Evolutionary conservation across 2,329 filamentous ascomycete species (phyloP).

Genomic region (Lachnellula occidentalis): DNA sequence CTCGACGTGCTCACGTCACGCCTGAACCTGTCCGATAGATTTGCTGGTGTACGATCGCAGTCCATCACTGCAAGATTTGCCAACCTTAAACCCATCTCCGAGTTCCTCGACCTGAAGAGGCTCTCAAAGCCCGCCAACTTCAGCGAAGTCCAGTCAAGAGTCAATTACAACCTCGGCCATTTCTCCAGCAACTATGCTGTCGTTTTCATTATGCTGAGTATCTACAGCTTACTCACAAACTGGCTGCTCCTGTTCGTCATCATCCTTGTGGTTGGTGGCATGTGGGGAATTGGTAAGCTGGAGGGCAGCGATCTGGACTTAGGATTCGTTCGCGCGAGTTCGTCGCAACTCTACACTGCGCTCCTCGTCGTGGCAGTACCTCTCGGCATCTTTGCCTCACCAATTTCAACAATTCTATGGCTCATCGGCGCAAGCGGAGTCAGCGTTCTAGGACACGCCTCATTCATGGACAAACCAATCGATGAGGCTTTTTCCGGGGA

Average conservation of each 20-base stretch:
- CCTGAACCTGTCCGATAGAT: slow-evolving; percentile 79
- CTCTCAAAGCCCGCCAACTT: slow-evolving; percentile 93
- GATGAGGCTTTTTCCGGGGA: slow-evolving; percentile 99
- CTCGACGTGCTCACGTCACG: slow-evolving; percentile 87
- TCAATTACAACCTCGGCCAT: slow-evolving; percentile 96
- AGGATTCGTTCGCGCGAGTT: slow-evolving; percentile 74
- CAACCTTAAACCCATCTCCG: slow-evolving; percentile 83
- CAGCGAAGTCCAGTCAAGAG: slow-evolving; percentile 77
- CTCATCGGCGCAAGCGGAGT: slow-evolving; percentile 93
- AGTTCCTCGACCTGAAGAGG: slow-evolving; percentile 95
- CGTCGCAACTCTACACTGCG: slow-evolving; percentile 89
- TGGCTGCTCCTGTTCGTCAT: slow-evolving; percentile 85
- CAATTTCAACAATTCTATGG: slow-evolving; percentile 84
- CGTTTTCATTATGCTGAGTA: slow-evolving; percentile 88
- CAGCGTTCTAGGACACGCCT: slow-evolving; percentile 88
- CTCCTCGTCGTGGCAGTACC: slow-evolving; percentile 80
- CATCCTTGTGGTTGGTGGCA: slow-evolving; percentile 74
- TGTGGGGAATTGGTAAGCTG: slow-evolving; percentile 88
- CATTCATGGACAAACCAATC: slow-evolving; percentile 96
- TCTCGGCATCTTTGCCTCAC: slow-evolving; percentile 77
- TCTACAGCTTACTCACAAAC: slow-evolving; percentile 93
- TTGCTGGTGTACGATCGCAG: slow-evolving; percentile 75
- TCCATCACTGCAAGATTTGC: slow-evolving; percentile 78
- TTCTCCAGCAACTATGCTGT: slow-evolving; percentile 98
- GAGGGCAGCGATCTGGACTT: slow-evolving; percentile 84